Evolutionary conservation across 2,329 filamentous ascomycete genomes (phyloP).

Genomic region (Zymoseptoria passerinii): DNA sequence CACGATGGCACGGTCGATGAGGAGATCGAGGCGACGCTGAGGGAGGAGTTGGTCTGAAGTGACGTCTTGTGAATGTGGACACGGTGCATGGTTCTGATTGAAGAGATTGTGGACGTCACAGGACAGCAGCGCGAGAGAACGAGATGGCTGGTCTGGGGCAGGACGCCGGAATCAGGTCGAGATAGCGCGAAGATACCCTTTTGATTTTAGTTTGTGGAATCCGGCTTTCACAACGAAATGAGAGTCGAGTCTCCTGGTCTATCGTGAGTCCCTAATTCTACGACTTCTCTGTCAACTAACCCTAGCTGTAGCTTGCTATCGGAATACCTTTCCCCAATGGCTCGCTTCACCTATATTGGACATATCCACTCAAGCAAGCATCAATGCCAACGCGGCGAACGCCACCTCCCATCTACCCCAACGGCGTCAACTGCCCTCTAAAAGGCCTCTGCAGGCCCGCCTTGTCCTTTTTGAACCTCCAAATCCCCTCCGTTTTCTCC

Average conservation of each 20-base stretch:
- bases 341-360: too few species aligned
- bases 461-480: constrained; percentile 54
- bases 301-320: background rate
- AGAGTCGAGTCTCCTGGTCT: too few species aligned
- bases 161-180: too few species aligned
- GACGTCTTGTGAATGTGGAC: background rate
- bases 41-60: background rate
- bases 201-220: too few species aligned
- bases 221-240: too few species aligned
- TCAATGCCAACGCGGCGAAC: background rate
- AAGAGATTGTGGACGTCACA: too few species aligned
- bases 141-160: background rate
- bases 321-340: too few species aligned
- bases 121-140: too few species aligned
- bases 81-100: background rate
- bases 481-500: constrained; percentile 58
- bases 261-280: too few species aligned
- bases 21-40: background rate
- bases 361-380: background rate
- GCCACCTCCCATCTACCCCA: constrained; percentile 10
- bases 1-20: background rate
- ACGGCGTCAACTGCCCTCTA: constrained; percentile 24
- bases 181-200: background rate
- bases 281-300: background rate
- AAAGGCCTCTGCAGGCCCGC: constrained; percentile 22